Percentiles rank a stretch among this genome's conserved stretches.
Conservation (phyloP, 2,329 filamentous ascomycete species). For the Didymella pinodella region DNA sequence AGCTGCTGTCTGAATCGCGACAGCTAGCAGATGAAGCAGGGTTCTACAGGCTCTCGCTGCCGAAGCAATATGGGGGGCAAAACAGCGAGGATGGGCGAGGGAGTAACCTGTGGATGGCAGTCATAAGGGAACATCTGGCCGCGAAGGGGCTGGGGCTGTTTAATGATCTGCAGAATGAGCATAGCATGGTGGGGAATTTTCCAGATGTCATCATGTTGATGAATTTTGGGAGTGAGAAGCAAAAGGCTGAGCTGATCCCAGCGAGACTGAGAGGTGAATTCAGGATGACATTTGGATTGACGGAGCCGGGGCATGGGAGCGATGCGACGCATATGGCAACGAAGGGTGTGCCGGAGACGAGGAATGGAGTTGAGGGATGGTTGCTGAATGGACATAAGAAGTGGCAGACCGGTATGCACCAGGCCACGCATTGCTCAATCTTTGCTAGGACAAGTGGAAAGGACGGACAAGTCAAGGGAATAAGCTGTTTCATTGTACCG, state of each 20-base stretch:
- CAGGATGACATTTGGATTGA: constrained; percentile 67
- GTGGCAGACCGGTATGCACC: constrained; percentile 71
- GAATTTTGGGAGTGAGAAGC: constrained; percentile 64
- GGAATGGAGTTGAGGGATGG: constrained; percentile 58
- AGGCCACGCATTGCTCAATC: constrained; percentile 67
- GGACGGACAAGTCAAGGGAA: constrained; percentile 62
- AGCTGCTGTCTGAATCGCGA: constrained; percentile 59
- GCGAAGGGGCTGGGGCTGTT: constrained; percentile 67
- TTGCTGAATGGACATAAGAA: constrained; percentile 67
- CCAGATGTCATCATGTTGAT: constrained; percentile 69
- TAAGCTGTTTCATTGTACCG: constrained; percentile 69
- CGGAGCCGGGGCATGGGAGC: constrained; percentile 68
- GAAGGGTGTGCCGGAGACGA: constrained; percentile 55
- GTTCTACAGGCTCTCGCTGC: constrained; percentile 67
- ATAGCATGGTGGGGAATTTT: constrained; percentile 69
- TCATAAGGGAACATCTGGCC: constrained; percentile 66
- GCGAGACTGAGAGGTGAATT: constrained; percentile 63
- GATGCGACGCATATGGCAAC: constrained; percentile 71
- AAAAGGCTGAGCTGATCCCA: constrained; percentile 63
- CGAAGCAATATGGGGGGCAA: constrained; percentile 63
- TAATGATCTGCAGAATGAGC: constrained; percentile 71
- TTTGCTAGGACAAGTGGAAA: constrained; percentile 67
- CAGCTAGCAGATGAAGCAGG: constrained; percentile 65
- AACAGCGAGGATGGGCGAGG: constrained; percentile 54
- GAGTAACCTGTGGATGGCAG: constrained; percentile 69